phyloP scores from a whole-genome alignment of 148 eudicot species.

The Fallopia convolvulus region DNA sequence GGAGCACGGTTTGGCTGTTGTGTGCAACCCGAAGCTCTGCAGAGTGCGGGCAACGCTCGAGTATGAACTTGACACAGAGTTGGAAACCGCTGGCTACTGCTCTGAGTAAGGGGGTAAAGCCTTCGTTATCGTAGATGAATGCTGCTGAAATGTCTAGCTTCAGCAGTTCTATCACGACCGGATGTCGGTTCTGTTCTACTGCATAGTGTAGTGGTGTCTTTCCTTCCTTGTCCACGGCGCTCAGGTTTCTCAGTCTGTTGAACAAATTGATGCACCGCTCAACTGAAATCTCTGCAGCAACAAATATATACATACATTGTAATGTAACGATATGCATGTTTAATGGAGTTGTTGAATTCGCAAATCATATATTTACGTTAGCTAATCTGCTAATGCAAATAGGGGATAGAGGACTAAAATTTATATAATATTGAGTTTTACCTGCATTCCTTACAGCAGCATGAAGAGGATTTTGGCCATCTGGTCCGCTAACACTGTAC shows the following conservation, averaged over 20 bases:
- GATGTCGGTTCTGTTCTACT: neutral
- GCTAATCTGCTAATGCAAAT: too few relatives aligned
- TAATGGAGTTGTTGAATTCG: too few relatives aligned
- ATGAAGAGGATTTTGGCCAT: neutral
- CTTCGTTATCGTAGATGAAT: neutral
- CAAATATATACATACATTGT: too few relatives aligned
- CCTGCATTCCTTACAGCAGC: neutral
- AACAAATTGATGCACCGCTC: too few relatives aligned
- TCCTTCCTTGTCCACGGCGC: neutral
- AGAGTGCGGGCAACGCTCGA: neutral
- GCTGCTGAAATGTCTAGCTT: neutral
- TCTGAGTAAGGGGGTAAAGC: neutral
- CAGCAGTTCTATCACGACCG: neutral
- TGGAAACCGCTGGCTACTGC: neutral
- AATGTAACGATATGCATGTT: too few relatives aligned
- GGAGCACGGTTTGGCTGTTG: too few relatives aligned
- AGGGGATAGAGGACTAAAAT: too few relatives aligned
- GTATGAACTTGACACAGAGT: neutral
- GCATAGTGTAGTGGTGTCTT: neutral
- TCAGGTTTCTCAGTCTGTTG: neutral
- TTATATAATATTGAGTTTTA: neutral
- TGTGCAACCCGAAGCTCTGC: neutral
- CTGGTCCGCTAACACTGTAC: neutral
- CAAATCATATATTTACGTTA: too few relatives aligned
- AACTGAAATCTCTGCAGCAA: too few relatives aligned